Conservation (phyloP, 495 filamentous ascomycete species). For the Xylaria flabelliformis region DNA sequence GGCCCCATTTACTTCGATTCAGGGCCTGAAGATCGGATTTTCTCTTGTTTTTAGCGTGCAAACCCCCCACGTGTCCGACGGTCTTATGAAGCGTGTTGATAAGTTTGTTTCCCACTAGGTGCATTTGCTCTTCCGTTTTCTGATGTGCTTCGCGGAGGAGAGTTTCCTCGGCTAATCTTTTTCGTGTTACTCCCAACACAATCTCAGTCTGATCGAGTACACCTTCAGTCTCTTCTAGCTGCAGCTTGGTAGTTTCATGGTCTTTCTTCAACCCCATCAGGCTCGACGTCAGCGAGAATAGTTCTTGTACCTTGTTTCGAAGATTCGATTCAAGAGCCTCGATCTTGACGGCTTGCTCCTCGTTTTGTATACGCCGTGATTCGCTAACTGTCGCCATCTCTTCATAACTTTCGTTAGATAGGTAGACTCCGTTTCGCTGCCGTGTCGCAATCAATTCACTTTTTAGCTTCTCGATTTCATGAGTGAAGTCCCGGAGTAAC, state of each 20-base stretch:
- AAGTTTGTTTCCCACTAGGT: constrained; percentile 72
- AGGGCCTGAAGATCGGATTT: constrained; percentile 79
- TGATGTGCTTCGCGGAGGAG: constrained; percentile 82
- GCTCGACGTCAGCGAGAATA: constrained; percentile 81
- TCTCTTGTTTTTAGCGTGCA: constrained; percentile 83
- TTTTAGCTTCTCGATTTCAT: constrained; percentile 94
- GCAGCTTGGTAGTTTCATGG: constrained; percentile 72
- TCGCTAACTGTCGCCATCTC: constrained; percentile 89
- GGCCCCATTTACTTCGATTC: constrained; percentile 80
- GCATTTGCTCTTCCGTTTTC: constrained; percentile 78
- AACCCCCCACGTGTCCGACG: constrained; percentile 76
- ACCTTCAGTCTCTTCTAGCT: constrained; percentile 77
- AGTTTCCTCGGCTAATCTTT: constrained; percentile 80
- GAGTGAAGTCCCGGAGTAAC: constrained; percentile 83
- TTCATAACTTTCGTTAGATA: constrained; percentile 83
- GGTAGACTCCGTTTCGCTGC: constrained; percentile 92
- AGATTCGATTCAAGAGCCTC: constrained; percentile 90
- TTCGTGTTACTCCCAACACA: constrained; percentile 74
- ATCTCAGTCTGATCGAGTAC: constrained; percentile 87
- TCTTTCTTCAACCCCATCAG: constrained; percentile 88
- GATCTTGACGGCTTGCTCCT: constrained; percentile 90
- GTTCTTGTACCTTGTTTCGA: constrained; percentile 87
- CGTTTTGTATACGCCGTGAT: constrained; percentile 86
- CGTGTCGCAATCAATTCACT: constrained; percentile 91
- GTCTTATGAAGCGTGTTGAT: constrained; percentile 76